Evolutionary conservation across 2,329 filamentous ascomycete genomes (phyloP), one percentile per base, ranked within the genome.

Genomic region (Rutstroemia sp.): DNA sequence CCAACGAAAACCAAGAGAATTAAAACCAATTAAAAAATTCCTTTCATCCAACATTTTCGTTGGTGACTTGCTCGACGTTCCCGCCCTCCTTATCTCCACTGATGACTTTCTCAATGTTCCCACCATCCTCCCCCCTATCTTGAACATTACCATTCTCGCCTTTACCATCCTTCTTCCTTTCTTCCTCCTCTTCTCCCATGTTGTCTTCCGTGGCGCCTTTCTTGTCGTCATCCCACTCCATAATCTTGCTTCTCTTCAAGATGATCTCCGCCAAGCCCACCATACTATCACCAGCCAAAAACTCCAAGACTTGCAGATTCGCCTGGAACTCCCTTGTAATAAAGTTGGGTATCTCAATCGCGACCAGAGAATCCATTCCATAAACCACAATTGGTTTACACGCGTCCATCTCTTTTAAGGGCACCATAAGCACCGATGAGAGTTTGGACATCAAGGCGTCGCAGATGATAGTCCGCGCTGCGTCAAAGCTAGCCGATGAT

Each of bases 351-450:
- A 66, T 60, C 54, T 66, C 64, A 30, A 66, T 61, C 8, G 64
- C 64, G 2, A 66, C 61, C 1, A 66, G 44, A 1, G 54, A 59
- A 42, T 66, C 64, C 3, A 73, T 2, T 75, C 72, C 68, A 45
- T 65, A 64, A 10, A 56, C 56, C 6, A 58, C 55, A 48, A 65
- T 61, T 0, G 61, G 55, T 4, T 70, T 72, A 48, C 71, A 66
- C 10, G 71, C 62, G 60, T 79, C 76, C 58, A 79, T 71, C 49
- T 79, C 77, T 42, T 77, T 73, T 1, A 69, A 56, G 30, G 74
- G 73, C 58, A 79, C 71, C 71, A 77, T 75, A 56, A 80, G 72
- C 6, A 78, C 71, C 0, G 71, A 69, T 0, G 75, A 71, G 2
- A 79, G 68, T 66, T 79, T 79, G 50, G 50, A 69, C 2, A 79